Conservation (phyloP, 1,284 basidiomycete species). For the Heterobasidion occidentale region DNA sequence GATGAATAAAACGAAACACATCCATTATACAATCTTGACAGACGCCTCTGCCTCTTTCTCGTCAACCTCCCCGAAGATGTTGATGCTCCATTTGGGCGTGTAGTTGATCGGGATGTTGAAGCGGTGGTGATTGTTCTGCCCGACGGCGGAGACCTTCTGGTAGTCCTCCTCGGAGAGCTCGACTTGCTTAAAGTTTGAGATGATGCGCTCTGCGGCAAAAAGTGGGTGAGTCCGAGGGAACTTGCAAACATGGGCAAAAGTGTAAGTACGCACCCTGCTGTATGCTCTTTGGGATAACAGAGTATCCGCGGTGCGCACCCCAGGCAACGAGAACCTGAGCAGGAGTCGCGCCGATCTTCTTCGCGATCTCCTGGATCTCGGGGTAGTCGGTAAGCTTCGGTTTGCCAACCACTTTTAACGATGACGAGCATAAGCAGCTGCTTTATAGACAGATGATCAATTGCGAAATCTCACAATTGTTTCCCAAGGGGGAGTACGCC, state of each 20-base stretch:
- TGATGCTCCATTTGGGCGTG: constrained; percentile 56
- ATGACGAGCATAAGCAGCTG: constrained; percentile 1
- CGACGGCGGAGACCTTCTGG: constrained; percentile 40
- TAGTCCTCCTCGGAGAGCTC: constrained; percentile 44
- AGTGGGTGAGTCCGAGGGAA: background rate
- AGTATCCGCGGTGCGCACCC: constrained; percentile 34
- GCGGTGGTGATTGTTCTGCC: constrained; percentile 42
- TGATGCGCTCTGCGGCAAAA: constrained; percentile 28
- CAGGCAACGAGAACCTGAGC: constrained; percentile 50
- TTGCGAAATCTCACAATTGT: constrained; percentile 44
- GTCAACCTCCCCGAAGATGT: constrained; percentile 54
- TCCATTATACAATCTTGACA: background rate
- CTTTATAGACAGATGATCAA: background rate
- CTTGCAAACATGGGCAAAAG: background rate
- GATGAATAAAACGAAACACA: background rate
- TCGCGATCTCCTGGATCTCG: constrained; percentile 50
- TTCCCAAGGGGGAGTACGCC: constrained; percentile 82
- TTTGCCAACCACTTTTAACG: constrained; percentile 38
- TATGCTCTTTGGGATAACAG: constrained; percentile 48
- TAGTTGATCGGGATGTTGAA: constrained; percentile 65
- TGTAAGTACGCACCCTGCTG: constrained; percentile 19
- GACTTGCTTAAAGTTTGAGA: constrained; percentile 50
- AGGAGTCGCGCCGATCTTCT: constrained; percentile 30
- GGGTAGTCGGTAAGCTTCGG: constrained; percentile 58
- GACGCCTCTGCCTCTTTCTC: constrained; percentile 33